Evolutionary conservation across 192 early-diverging fungal genomes (phyloP), one percentile per base, ranked within the genome.

Genomic region (Linderina pennispora): DNA sequence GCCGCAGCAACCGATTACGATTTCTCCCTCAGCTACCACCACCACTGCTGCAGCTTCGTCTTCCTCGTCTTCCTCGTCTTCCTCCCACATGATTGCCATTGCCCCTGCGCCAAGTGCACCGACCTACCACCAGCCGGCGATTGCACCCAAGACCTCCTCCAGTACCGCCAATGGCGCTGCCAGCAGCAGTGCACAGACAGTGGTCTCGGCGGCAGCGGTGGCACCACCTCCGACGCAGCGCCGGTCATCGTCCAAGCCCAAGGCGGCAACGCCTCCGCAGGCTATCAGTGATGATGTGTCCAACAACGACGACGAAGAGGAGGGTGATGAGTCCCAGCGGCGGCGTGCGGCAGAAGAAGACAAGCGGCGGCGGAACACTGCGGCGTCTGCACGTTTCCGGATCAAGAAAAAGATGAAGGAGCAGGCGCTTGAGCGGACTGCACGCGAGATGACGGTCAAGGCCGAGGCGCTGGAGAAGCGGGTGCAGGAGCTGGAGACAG

Each of bases 371-470:
- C 83, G 93, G 34, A 98, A 98, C 77, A 98, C 92, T 4, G 92
- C 83, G 15, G 95, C 95, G 13, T 90, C 87, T 11, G 93, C 92
- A 15, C 77, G 95, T 9, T 98, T 98, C 82, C 78, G 95, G 14
- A 77, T 88, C 40, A 93, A 94, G 78, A 98, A 96, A 73, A 96
- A 96, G 79, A 50, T 84, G 63, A 80, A 87, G 28, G 93, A 96
- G 63, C 84, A 90, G 71, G 82, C 79, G 13, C 67, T 98, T 50
- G 86, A 92, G 65, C 75, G 79, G 19, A 86, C 83, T 0, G 89
- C 89, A 5, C 68, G 77, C 45, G 86, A 89, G 32, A 81, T 93
- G 85, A 67, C 78, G 5, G 65, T 61, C 5, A 82, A 81, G 62
- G 83, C 81, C 14, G 83, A 85, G 15, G 40, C 42, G 16, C 79